Evolutionary conservation across 345 rosid genomes (phyloP), one percentile per base, ranked within the genome.

Genomic region (Eucalyptus urophylla): DNA sequence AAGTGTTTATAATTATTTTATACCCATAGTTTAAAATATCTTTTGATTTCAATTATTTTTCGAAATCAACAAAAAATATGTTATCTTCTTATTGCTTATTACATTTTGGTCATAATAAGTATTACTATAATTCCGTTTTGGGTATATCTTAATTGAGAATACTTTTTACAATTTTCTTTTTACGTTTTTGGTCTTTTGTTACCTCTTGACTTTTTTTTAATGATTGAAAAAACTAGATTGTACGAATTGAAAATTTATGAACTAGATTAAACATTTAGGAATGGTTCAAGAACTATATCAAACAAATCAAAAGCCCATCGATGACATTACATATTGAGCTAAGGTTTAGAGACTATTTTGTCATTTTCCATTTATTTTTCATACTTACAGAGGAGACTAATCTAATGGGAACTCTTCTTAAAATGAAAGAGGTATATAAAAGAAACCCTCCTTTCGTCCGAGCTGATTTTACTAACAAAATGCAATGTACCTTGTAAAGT

Each of bases 341-440:
- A 69, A 17, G 1, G 1, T 72, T 72, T 16, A 33, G 1, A 17
- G 5, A 17, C 0, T 33, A 33, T 72, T 72, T 5, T 5, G 4
- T 1, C 0, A 33, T 33, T 16, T 72, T 17, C 6, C 11, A 13
- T 72, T 72, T 17, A 69, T 69, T 69, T 33, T 69, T 69, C 22
- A 3, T 5, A 17, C 44, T 69, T 69, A 33, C 0, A 0, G 1
- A 33, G 81, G 6, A 33, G 24, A 16, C 40, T 33, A 0, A 3
- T 4, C 13, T 21, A 2, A 1, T 67, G 44, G 44, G 6, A 33
- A 72, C 44, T 72, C 24, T 6, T 72, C 44, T 33, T 1, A 69
- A 69, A 1, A 31, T 69, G 40, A 8, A 33, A 33, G 4, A 3
- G 22, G 40, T 17, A 17, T 5, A 33, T 33, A 69, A 72, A 67